phyloP scores from a whole-genome alignment of 768 basidiomycete genomes.

The Phylloporus arenicola region DNA sequence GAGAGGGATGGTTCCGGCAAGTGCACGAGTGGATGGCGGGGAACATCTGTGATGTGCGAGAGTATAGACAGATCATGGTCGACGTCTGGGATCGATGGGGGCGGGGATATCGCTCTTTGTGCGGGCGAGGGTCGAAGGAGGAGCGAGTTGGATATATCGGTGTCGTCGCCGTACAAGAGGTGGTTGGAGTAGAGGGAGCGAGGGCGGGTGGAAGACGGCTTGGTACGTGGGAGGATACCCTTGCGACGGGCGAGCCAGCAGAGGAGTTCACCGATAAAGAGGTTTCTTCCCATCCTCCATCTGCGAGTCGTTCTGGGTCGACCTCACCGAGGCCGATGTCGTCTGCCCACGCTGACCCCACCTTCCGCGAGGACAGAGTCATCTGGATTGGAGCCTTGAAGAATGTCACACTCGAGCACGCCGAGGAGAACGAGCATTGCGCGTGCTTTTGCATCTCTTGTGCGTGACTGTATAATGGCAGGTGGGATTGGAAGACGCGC shows the following conservation, averaged over 20 bases:
- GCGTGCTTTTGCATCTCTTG: conserved; percentile 42
- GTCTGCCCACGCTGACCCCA: conserved; percentile 28
- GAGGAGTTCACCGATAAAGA: conserved; percentile 59
- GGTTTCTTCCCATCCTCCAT: conserved; percentile 63
- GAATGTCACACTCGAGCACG: conserved; percentile 60
- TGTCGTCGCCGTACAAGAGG: conserved; percentile 18
- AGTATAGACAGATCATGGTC: conserved; percentile 10
- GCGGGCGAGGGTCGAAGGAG: conserved; percentile 21
- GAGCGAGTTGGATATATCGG: conserved; percentile 23
- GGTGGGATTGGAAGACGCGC: conserved; percentile 45
- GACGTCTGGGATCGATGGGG: background rate
- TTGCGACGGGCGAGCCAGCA: conserved; percentile 59
- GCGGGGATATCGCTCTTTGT: background rate
- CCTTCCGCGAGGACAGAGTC: conserved; percentile 15
- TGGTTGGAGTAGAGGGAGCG: conserved; percentile 18
- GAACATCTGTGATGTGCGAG: conserved; percentile 26
- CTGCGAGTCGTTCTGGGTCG: conserved; percentile 60
- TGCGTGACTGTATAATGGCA: conserved; percentile 34
- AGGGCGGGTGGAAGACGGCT: background rate
- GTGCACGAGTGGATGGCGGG: conserved; percentile 29
- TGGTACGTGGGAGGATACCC: conserved; percentile 28
- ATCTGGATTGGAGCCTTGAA: conserved; percentile 35
- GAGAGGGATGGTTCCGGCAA: conserved; percentile 32
- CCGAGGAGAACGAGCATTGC: conserved; percentile 74
- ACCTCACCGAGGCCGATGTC: conserved; percentile 63